A percentile compares a stretch with the other conserved stretches of the same genome.
Evolutionary conservation across 2,329 filamentous ascomycete genomes (phyloP).

Genomic region (Fusarium oligoseptatum): DNA sequence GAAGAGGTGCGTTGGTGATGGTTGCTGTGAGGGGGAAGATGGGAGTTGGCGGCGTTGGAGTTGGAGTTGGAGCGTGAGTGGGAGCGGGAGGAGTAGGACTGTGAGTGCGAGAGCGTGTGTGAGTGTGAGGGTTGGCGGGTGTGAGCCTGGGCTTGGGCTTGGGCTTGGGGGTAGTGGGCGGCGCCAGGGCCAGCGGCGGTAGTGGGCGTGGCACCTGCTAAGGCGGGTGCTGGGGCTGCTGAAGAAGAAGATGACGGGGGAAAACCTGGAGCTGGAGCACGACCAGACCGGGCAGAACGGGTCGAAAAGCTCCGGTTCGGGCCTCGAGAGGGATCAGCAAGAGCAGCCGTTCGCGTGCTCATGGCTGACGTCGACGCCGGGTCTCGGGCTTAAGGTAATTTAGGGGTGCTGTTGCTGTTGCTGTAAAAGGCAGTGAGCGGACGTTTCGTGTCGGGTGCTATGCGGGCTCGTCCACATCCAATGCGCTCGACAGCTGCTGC

Average conservation of each 20-base stretch:
- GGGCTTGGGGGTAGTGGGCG: slow-evolving; percentile 36
- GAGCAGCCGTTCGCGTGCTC: slow-evolving; percentile 44
- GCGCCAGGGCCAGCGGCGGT: slow-evolving; percentile 30
- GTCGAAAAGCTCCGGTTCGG: slow-evolving; percentile 54
- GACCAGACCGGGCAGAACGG: slow-evolving; percentile 48
- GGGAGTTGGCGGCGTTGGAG: slow-evolving; percentile 46
- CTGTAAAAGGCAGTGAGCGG: slow-evolving; percentile 32
- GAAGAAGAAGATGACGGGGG: slow-evolving; percentile 34
- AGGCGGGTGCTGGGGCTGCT: slow-evolving; percentile 27
- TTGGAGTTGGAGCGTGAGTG: slow-evolving; percentile 41
- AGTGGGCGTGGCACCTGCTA: slow-evolving; percentile 39
- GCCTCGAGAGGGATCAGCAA: slow-evolving; percentile 44
- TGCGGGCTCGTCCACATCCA: slow-evolving; percentile 6
- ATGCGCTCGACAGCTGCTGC: neutral
- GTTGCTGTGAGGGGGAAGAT: slow-evolving; percentile 40
- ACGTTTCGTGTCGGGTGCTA: slow-evolving; percentile 11
- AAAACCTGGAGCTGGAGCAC: slow-evolving; percentile 38
- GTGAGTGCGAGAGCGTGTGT: slow-evolving; percentile 38
- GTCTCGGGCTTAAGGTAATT: slow-evolving; percentile 19
- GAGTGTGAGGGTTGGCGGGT: slow-evolving; percentile 45
- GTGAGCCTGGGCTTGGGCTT: slow-evolving; percentile 35
- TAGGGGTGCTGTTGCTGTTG: slow-evolving; percentile 25
- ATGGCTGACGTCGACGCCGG: slow-evolving; percentile 25
- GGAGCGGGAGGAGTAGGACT: slow-evolving; percentile 40
- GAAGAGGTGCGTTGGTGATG: slow-evolving; percentile 57